Evolutionary conservation across 208 protist species (phyloP).

Genomic region (Wallacemonas sp.): DNA sequence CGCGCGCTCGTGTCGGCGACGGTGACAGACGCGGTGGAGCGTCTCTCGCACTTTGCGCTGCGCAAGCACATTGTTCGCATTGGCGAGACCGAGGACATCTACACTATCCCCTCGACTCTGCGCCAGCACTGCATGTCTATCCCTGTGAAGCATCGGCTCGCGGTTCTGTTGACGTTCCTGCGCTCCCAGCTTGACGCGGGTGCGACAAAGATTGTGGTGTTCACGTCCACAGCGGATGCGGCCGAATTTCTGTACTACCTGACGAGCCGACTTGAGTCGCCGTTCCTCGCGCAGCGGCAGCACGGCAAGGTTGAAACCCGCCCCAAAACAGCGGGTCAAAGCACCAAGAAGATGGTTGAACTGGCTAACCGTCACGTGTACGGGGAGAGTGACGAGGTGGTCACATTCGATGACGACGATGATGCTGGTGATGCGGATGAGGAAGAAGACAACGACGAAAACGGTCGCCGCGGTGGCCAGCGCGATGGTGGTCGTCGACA

Average conservation of each 20-base stretch:
- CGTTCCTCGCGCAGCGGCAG: slow-evolving; percentile 37
- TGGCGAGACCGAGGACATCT: slow-evolving; percentile 72
- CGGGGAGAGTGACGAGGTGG: slow-evolving; percentile 35
- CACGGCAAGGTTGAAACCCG: slow-evolving; percentile 18
- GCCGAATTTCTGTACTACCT: slow-evolving; percentile 98
- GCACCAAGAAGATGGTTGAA: slow-evolving; percentile 55
- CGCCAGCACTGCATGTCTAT: slow-evolving; percentile 80
- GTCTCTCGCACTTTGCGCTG: slow-evolving; percentile 88
- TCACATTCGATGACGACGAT: slow-evolving; percentile 87
- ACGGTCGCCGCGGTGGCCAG: no score
- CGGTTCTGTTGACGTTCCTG: slow-evolving; percentile 94
- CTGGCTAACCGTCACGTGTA: slow-evolving; percentile 53
- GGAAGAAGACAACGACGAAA: slow-evolving; percentile 68
- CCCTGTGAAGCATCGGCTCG: slow-evolving; percentile 79
- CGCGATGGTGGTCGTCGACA: slow-evolving; percentile 30
- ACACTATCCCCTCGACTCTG: slow-evolving; percentile 75
- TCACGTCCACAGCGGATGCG: slow-evolving; percentile 96
- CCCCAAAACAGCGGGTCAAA: slow-evolving; percentile 5
- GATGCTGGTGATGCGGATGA: no score
- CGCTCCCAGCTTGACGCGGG: slow-evolving; percentile 94
- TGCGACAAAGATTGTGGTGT: slow-evolving; percentile 95
- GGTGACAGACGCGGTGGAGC: slow-evolving; percentile 86
- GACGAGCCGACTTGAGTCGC: slow-evolving; percentile 71
- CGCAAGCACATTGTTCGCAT: slow-evolving; percentile 54
- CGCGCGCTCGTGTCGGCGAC: slow-evolving; percentile 97